Percentiles rank a stretch among this genome's conserved stretches.
Conservation (phyloP, 2,329 filamentous ascomycete genomes). For the Colletotrichum sp. region DNA sequence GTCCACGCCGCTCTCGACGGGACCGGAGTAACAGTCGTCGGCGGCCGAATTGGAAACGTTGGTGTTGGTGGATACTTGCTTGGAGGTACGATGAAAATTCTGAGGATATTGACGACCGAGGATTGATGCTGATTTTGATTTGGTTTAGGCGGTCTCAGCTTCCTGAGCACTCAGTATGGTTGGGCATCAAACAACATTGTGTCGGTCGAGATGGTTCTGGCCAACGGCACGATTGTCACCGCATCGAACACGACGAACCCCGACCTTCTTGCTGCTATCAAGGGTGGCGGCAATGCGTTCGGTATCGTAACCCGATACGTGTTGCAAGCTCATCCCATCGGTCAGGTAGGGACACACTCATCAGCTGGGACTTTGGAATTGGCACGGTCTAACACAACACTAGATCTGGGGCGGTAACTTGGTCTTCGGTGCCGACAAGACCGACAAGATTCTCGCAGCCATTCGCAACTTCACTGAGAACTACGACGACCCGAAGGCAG, state of each 20-base stretch:
- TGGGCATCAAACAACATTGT: slow-evolving; percentile 55
- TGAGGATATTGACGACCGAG: neutral
- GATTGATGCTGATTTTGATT: neutral
- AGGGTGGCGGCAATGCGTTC: slow-evolving; percentile 63
- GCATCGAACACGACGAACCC: slow-evolving; percentile 45
- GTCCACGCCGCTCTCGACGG: slow-evolving; percentile 44
- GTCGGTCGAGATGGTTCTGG: slow-evolving; percentile 57
- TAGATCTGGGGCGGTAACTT: slow-evolving; percentile 49
- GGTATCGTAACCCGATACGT: slow-evolving; percentile 54
- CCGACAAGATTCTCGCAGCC: slow-evolving; percentile 46
- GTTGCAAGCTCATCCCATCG: slow-evolving; percentile 45
- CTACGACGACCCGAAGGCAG: slow-evolving; percentile 62
- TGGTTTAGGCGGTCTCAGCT: slow-evolving; percentile 49
- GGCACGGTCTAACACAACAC: neutral
- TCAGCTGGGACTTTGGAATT: neutral
- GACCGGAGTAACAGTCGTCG: slow-evolving; percentile 46
- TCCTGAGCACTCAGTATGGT: slow-evolving; percentile 55
- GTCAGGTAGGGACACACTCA: neutral
- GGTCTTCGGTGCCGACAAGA: slow-evolving; percentile 37
- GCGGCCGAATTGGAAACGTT: slow-evolving; percentile 50
- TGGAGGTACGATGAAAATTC: slow-evolving; percentile 43
- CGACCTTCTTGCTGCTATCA: slow-evolving; percentile 58
- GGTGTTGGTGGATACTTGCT: slow-evolving; percentile 55
- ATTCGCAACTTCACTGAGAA: slow-evolving; percentile 61
- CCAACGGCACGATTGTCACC: slow-evolving; percentile 51